phyloP scores from a whole-genome alignment of 2,329 filamentous ascomycete genomes.

The Colletotrichum sp. region DNA sequence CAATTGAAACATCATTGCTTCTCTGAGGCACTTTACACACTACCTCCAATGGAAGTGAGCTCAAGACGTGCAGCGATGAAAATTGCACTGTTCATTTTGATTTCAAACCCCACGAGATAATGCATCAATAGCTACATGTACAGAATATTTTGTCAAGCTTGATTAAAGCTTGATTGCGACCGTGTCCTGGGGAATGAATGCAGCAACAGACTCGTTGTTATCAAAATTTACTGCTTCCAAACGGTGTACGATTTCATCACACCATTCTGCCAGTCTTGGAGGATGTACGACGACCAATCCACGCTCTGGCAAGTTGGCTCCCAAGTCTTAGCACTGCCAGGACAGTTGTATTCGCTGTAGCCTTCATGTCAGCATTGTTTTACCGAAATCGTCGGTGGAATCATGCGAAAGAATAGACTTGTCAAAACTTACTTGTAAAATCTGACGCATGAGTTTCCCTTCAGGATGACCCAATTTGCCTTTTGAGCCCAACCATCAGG shows the following conservation, averaged over 20 bases:
- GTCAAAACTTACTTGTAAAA: neutral
- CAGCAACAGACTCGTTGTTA: neutral
- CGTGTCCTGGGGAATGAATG: neutral
- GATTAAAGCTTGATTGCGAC: rapidly evolving
- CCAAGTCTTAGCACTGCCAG: neutral
- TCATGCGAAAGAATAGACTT: neutral
- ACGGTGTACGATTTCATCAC: neutral
- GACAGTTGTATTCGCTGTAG: neutral
- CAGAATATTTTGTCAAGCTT: rapidly evolving
- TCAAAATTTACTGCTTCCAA: neutral
- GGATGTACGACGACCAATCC: neutral
- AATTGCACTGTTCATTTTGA: neutral
- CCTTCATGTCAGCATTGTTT: neutral
- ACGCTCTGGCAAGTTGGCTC: neutral
- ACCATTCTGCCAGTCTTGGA: neutral
- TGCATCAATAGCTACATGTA: neutral
- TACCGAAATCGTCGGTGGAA: rapidly evolving
- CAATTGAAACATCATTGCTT: neutral
- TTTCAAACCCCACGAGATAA: neutral
- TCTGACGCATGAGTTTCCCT: neutral
- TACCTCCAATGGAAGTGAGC: too few species aligned
- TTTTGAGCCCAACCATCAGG: neutral
- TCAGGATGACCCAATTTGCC: neutral
- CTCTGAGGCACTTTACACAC: too few species aligned
- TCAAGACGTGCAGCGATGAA: neutral